Conservation (phyloP, 2,329 filamentous ascomycete genomes). For the Fusarium sp. region DNA sequence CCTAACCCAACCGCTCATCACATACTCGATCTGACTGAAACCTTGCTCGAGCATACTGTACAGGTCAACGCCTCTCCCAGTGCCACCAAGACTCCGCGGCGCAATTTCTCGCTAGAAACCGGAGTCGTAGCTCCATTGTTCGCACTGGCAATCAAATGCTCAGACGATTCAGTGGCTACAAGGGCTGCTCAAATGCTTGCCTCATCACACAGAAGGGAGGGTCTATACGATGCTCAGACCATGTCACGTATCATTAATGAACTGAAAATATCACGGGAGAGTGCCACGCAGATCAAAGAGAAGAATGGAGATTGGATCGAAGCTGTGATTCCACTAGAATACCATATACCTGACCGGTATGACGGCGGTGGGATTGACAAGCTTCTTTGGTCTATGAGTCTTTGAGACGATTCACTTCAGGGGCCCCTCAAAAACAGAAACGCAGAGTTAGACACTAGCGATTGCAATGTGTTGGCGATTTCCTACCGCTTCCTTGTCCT, state of each 20-base stretch:
- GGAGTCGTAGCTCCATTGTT: constrained; percentile 27
- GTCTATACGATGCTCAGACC: constrained; percentile 22
- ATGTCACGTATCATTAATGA: constrained; percentile 8
- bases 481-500: background rate
- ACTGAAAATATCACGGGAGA: background rate
- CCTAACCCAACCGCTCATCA: constrained; percentile 8
- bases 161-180: constrained; percentile 5
- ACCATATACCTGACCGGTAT: background rate
- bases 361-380: constrained; percentile 7
- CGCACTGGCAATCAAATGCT: constrained; percentile 26
- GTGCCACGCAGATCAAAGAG: background rate
- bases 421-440: too few species aligned
- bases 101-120: constrained; percentile 28
- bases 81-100: constrained; percentile 8
- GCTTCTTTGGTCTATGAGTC: background rate
- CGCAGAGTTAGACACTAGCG: too few species aligned
- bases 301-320: fast-evolving
- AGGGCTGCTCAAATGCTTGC: constrained; percentile 15
- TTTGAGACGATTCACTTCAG: background rate
- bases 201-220: constrained; percentile 17
- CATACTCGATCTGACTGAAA: constrained; percentile 6
- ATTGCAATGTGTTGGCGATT: background rate
- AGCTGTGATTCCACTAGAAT: background rate
- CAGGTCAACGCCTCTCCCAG: background rate
- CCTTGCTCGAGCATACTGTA: background rate